Evolutionary conservation across 2,329 filamentous ascomycete genomes (phyloP).

Genomic region (Microcera coccophila): DNA sequence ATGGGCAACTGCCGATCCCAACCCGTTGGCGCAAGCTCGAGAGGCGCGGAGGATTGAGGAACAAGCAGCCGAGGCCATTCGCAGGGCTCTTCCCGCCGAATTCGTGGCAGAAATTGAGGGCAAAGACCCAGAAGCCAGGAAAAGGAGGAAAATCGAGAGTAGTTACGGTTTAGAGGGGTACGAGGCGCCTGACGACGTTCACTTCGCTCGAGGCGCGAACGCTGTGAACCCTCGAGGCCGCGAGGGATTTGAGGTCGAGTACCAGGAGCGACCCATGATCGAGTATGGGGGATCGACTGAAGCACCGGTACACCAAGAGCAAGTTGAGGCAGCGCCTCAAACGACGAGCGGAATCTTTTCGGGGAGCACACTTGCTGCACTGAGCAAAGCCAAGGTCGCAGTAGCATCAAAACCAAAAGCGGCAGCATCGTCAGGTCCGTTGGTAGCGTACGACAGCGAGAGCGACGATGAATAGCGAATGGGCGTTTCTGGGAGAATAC

Average conservation of each 20-base stretch:
- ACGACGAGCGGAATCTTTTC: slow-evolving; percentile 68
- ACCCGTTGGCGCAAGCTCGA: slow-evolving; percentile 88
- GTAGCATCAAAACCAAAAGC: slow-evolving; percentile 54
- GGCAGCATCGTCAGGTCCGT: slow-evolving; percentile 58
- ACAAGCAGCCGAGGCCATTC: slow-evolving; percentile 90
- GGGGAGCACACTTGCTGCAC: slow-evolving; percentile 72
- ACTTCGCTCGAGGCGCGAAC: slow-evolving; percentile 77
- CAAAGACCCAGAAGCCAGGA: slow-evolving; percentile 78
- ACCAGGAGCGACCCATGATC: slow-evolving; percentile 56
- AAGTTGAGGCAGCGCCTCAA: slow-evolving; percentile 37
- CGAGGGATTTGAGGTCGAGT: slow-evolving; percentile 59
- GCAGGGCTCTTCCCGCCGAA: slow-evolving; percentile 79
- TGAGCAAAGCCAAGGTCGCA: slow-evolving; percentile 57
- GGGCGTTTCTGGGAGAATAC: slow-evolving; percentile 21
- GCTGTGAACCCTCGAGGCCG: slow-evolving; percentile 58
- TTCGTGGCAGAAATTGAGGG: slow-evolving; percentile 95
- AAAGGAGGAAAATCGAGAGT: slow-evolving; percentile 84
- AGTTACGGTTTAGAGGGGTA: slow-evolving; percentile 87
- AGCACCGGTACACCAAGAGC: slow-evolving; percentile 28
- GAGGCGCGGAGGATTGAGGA: slow-evolving; percentile 88
- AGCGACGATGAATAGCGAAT: slow-evolving; percentile 60
- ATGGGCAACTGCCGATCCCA: slow-evolving; percentile 96
- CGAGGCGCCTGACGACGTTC: slow-evolving; percentile 89
- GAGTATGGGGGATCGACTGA: slow-evolving; percentile 51
- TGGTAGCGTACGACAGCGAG: slow-evolving; percentile 88